Conservation (phyloP, 768 basidiomycete genomes). For the Mycena haematopus region DNA sequence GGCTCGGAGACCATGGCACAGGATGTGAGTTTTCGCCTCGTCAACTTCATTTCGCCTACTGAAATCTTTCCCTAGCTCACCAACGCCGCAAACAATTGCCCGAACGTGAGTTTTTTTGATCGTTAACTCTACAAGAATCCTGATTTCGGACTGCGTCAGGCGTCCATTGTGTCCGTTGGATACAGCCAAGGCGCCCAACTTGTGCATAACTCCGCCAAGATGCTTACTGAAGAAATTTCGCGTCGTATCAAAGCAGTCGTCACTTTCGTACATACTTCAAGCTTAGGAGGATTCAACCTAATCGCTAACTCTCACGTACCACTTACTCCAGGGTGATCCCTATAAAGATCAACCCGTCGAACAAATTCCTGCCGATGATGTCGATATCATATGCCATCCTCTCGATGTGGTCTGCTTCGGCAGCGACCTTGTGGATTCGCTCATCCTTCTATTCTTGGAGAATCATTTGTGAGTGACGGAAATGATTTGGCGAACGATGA, state of each 20-base stretch:
- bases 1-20: not conserved
- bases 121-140: not conserved
- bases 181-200: constrained; percentile 7
- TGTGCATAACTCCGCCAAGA: constrained; percentile 2
- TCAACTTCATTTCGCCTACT: not conserved
- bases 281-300: too few species aligned
- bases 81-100: not conserved
- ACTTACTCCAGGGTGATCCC: too few species aligned
- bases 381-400: too few species aligned
- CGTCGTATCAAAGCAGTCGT: not conserved
- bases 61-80: not conserved
- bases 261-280: not conserved
- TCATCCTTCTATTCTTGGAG: too few species aligned
- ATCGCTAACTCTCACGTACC: too few species aligned
- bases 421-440: too few species aligned
- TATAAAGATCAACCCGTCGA: too few species aligned
- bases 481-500: too few species aligned
- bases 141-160: not conserved
- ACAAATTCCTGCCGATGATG: too few species aligned
- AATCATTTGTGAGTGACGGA: too few species aligned
- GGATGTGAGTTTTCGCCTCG: not conserved
- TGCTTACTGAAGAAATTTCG: not conserved
- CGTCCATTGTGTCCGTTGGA: not conserved
- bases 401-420: too few species aligned
- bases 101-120: not conserved